Evolutionary conservation across 1,284 basidiomycete genomes (phyloP).

Genomic region (Leucocoprinus gongylophorus): DNA sequence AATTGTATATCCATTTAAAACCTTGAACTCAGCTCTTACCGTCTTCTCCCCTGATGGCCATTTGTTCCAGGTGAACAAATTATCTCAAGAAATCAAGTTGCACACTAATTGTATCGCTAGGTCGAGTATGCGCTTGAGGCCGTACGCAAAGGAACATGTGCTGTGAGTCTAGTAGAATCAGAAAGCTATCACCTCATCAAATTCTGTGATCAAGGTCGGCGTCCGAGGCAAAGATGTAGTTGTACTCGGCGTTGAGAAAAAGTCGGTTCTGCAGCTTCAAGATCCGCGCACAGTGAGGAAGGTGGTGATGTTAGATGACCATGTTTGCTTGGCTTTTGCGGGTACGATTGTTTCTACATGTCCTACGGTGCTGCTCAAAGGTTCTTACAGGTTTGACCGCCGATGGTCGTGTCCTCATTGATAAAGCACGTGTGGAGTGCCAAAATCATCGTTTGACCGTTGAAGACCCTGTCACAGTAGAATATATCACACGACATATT

Average conservation of each 20-base stretch:
- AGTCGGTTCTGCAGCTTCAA: conserved; percentile 94
- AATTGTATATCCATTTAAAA: not conserved
- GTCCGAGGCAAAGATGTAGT: conserved; percentile 94
- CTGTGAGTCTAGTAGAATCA: conserved; percentile 48
- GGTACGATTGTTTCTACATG: conserved; percentile 44
- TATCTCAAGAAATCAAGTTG: not conserved
- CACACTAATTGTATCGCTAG: conserved; percentile 35
- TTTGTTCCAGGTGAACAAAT: conserved; percentile 69
- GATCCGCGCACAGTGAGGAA: conserved; percentile 97
- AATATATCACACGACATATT: conserved; percentile 98
- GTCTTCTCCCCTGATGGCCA: conserved; percentile 95
- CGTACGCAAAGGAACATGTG: conserved; percentile 95
- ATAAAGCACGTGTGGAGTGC: conserved; percentile 97
- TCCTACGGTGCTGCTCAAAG: conserved; percentile 11
- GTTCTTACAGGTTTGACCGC: conserved; percentile 78
- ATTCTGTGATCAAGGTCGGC: conserved; percentile 61
- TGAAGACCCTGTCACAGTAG: conserved; percentile 96
- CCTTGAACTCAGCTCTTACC: conserved; percentile 60
- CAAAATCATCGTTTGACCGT: conserved; percentile 97
- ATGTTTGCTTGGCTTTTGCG: conserved; percentile 96
- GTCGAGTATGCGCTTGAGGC: conserved; percentile 99
- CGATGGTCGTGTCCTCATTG: conserved; percentile 95
- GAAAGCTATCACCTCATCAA: not conserved
- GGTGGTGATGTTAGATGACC: conserved; percentile 98
- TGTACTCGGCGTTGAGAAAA: conserved; percentile 98